Percentiles rank a stretch among this genome's conserved stretches.
Evolutionary conservation across 805 yeast species (phyloP).

Genomic region (Helenozyma rhizophorensis): DNA sequence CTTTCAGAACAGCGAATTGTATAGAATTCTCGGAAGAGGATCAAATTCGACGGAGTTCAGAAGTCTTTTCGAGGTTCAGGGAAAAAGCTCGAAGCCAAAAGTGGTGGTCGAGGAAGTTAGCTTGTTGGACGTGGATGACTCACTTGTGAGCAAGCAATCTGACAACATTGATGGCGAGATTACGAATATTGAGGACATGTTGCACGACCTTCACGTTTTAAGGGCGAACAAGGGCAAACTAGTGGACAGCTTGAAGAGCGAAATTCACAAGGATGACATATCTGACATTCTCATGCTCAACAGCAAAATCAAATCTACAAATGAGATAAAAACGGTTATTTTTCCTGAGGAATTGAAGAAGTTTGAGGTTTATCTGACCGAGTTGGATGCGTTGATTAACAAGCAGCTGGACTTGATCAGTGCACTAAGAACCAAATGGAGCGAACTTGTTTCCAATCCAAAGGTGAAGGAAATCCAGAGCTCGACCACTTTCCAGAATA

Average conservation of each 20-base stretch:
- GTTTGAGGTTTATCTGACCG: conserved; percentile 61
- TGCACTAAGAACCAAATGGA: conserved; percentile 29
- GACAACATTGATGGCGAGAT: conserved; percentile 35
- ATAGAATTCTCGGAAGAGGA: conserved; percentile 35
- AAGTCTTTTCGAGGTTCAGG: conserved; percentile 19
- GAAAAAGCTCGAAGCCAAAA: conserved; percentile 1
- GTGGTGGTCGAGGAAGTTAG: conserved; percentile 32
- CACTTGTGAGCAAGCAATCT: conserved; percentile 14
- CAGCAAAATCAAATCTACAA: conserved; percentile 49
- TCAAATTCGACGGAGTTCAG: conserved; percentile 37
- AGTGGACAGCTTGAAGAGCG: conserved; percentile 60
- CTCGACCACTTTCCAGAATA: conserved; percentile 36
- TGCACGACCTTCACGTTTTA: conserved; percentile 58
- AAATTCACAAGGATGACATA: conserved; percentile 79
- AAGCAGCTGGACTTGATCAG: conserved; percentile 53
- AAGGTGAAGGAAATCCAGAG: conserved; percentile 38
- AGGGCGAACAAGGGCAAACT: conserved; percentile 60
- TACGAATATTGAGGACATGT: conserved; percentile 47
- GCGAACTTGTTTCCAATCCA: conserved; percentile 20
- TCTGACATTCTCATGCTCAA: conserved; percentile 69
- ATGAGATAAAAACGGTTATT: conserved; percentile 49
- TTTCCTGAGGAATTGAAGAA: conserved; percentile 74
- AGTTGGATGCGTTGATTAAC: conserved; percentile 64
- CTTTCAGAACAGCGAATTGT: conserved; percentile 21
- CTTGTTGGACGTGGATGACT: conserved; percentile 67